Percentiles rank a stretch among this genome's conserved stretches.
Conservation (phyloP, 345 rosid species). For the Lenwebbia sp. region DNA sequence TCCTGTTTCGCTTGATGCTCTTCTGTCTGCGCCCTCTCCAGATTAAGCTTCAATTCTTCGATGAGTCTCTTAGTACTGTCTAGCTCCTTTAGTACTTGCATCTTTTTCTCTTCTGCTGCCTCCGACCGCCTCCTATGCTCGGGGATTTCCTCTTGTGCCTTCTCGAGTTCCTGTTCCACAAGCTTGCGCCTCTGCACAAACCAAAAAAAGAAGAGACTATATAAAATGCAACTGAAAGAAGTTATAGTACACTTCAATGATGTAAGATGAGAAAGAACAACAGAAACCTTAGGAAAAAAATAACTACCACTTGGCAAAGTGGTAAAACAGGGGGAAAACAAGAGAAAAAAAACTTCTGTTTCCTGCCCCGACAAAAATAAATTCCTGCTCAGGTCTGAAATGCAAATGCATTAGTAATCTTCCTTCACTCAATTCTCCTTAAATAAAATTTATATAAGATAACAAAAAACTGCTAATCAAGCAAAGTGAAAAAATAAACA, state of each 20-base stretch:
- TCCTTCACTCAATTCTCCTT: background rate
- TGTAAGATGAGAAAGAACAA: background rate
- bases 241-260: background rate
- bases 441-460: background rate
- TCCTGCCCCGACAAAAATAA: background rate
- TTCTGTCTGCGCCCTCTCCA: constrained; percentile 83
- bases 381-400: background rate
- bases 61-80: constrained; percentile 73
- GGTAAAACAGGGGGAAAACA: background rate
- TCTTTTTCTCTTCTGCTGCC: constrained; percentile 51
- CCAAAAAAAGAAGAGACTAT: background rate
- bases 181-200: constrained; percentile 47
- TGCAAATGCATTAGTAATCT: background rate
- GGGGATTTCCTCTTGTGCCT: constrained; percentile 59
- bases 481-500: background rate
- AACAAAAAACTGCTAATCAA: background rate
- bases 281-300: background rate
- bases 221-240: background rate
- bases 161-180: constrained; percentile 73
- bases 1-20: constrained; percentile 91
- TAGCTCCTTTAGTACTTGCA: constrained; percentile 50
- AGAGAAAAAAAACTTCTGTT: background rate
- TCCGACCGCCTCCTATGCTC: constrained; percentile 43
- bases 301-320: background rate
- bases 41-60: constrained; percentile 75